These are phyloP conservation scores for Solanum tarijense DNA, from an alignment of 257 asterid species.

Conservation along the genomic window DNA sequence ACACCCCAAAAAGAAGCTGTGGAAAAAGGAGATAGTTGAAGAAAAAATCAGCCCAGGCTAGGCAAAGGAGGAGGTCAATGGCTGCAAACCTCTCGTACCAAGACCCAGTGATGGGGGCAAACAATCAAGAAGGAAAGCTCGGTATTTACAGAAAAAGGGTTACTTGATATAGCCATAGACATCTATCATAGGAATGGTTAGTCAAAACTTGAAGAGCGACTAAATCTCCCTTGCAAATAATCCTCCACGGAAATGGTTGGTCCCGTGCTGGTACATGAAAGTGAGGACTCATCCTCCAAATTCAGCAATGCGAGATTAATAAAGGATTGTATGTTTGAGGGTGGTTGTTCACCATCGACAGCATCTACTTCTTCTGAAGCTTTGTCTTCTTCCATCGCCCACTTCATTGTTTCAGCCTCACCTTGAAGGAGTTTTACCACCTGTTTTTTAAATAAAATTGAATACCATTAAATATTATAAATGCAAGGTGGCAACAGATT, in stretches of 20 bases:
- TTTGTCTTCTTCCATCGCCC: slow-evolving; percentile 51
- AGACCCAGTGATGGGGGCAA: slow-evolving; percentile 14
- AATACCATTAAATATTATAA: background rate
- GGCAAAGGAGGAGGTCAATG: slow-evolving; percentile 46
- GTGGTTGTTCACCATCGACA: slow-evolving; percentile 32
- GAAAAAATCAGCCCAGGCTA: background rate
- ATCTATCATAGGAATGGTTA: slow-evolving; percentile 7
- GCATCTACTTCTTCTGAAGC: slow-evolving; percentile 28
- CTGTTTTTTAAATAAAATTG: slow-evolving; percentile 18
- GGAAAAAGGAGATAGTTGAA: background rate
- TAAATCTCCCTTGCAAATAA: slow-evolving; percentile 70
- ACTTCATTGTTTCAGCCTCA: slow-evolving; percentile 32
- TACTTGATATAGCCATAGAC: background rate
- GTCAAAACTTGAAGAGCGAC: slow-evolving; percentile 69
- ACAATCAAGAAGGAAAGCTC: background rate
- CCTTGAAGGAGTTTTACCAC: slow-evolving; percentile 70
- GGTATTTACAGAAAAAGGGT: background rate
- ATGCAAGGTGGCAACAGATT: background rate
- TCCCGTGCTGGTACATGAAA: slow-evolving; percentile 55
- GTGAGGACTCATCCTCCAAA: slow-evolving; percentile 55
- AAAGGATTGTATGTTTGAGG: slow-evolving; percentile 54
- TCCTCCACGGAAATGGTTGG: slow-evolving; percentile 71
- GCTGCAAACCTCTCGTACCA: slow-evolving; percentile 48
- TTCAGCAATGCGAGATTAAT: slow-evolving; percentile 67
- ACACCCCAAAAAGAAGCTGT: background rate